Evolutionary conservation across 2,329 filamentous ascomycete species (phyloP), one percentile per base, ranked within the genome.

Genomic region (Coniosporium tulheliwenetii): DNA sequence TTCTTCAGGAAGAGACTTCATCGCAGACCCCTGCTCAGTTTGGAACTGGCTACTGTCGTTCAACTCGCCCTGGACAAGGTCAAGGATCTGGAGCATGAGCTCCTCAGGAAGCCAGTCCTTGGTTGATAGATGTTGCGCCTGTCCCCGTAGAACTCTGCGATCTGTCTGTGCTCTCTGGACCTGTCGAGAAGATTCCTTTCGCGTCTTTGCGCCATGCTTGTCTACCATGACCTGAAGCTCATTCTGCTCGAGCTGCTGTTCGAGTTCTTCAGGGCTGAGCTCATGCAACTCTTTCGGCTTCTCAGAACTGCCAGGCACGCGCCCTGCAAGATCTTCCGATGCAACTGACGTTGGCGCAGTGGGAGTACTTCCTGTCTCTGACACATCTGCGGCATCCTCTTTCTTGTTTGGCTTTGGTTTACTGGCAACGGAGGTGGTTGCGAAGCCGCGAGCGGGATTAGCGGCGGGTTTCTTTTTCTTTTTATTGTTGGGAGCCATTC

Each of bases 391-490:
- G 40, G 49, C 41, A 30, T 44, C 38, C 13, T 40, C 19, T 26
- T 26, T 51, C 16, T 46, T 46, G 37, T 53, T 47, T 19, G 73
- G 68, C 56, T 84, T 73, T 8, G 77, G 71, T 51, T 87, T 93
- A 16, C 85, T 93, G 36, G 86, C 85, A 44, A 93, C 73, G 1
- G 89, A 96, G 10, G 85, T 93, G 5, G 91, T 98, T 48, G 89
- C 85, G 64, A 95, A 93, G 13, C 87, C 91, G 59, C 91, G 74
- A 33, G 86, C 85, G 44, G 87, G 85, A 61, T 95, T 96, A 30
- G 80, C 75, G 19, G 76, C 75, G 41, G 82, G 72, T 73, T 95
- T 96, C 70, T 85, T 93, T 67, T 95, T 94, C 66, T 93, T 94
- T 62, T 85, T 82, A 45, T 68, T 82, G 46, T 68, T 26, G 19